Conservation (phyloP, 2,329 filamentous ascomycete genomes). For the Sphaerostilbella broomeana region DNA sequence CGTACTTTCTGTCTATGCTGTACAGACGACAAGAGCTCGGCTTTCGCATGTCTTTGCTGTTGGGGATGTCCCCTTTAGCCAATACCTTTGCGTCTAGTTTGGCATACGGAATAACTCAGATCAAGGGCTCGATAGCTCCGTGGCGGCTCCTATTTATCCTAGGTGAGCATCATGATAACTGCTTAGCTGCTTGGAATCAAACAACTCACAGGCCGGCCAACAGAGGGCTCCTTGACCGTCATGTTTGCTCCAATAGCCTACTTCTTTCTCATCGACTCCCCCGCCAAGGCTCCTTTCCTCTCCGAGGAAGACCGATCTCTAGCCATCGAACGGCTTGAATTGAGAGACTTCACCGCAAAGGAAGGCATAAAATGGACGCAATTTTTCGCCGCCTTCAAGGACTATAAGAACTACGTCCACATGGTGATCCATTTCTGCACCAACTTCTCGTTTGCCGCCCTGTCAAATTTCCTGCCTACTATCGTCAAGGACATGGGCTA, state of each 20-base stretch:
- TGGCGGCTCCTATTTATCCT: conserved; percentile 63
- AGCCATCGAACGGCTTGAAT: conserved; percentile 45
- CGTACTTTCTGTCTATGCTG: conserved; percentile 40
- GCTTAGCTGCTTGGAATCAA: too few species aligned
- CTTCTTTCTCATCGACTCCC: conserved; percentile 47
- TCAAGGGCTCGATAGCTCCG: conserved; percentile 46
- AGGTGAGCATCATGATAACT: conserved; percentile 24
- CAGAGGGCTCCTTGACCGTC: conserved; percentile 52
- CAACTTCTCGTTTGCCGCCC: conserved; percentile 28
- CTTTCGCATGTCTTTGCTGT: conserved; percentile 62
- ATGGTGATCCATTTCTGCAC: conserved; percentile 36
- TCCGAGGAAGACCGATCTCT: conserved; percentile 51
- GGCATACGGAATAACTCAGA: conserved; percentile 58
- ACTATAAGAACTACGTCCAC: conserved; percentile 44
- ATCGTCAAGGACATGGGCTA: conserved; percentile 63
- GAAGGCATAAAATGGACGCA: conserved; percentile 40
- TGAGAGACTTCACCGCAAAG: conserved; percentile 39
- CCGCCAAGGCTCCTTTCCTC: conserved; percentile 47
- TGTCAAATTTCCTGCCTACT: conserved; percentile 59
- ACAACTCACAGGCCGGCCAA: too few species aligned
- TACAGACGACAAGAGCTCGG: conserved; percentile 55
- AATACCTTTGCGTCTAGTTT: conserved; percentile 62
- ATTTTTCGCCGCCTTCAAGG: conserved; percentile 38
- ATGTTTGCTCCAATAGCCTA: conserved; percentile 48
- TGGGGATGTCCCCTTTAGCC: conserved; percentile 60